Conservation (phyloP, 2,329 filamentous ascomycete species). For the Fusarium sororula region DNA sequence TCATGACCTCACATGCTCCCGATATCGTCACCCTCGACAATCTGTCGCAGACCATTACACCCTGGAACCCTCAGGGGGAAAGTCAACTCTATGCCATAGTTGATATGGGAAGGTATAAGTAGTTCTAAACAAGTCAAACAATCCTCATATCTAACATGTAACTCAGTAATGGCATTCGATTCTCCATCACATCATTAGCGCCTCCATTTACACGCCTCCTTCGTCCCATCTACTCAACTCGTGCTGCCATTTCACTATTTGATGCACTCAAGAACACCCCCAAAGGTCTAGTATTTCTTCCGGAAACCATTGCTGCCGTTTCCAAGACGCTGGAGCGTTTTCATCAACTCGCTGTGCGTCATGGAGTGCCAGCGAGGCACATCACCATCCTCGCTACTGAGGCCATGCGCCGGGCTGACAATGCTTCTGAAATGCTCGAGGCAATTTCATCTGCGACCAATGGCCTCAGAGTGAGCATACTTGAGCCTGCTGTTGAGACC, state of each 20-base stretch:
- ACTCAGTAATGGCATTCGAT: conserved; percentile 86
- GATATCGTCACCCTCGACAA: conserved; percentile 63
- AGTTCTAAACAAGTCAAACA: not conserved
- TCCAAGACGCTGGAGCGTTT: conserved; percentile 75
- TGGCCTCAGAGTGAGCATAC: conserved; percentile 75
- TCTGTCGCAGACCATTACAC: conserved; percentile 57
- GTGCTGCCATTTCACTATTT: conserved; percentile 85
- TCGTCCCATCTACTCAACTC: conserved; percentile 79
- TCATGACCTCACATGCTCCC: conserved; percentile 45
- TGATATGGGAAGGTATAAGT: conserved; percentile 66
- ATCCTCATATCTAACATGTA: not conserved
- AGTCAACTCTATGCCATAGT: conserved; percentile 66
- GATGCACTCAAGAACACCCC: conserved; percentile 73
- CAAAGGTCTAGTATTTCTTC: conserved; percentile 55
- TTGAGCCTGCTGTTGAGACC: conserved; percentile 84
- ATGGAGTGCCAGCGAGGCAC: conserved; percentile 70
- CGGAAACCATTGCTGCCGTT: conserved; percentile 71
- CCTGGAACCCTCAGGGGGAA: conserved; percentile 57
- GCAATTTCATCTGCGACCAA: conserved; percentile 68
- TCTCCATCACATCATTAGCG: conserved; percentile 85
- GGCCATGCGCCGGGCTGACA: conserved; percentile 83
- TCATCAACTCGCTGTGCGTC: conserved; percentile 73
- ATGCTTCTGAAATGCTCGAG: conserved; percentile 73
- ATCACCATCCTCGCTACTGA: conserved; percentile 86
- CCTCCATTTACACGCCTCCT: conserved; percentile 77